These are phyloP conservation scores for Chaetomium fimeti DNA, from an alignment of 495 filamentous ascomycete genomes.

Conservation along the genomic window DNA sequence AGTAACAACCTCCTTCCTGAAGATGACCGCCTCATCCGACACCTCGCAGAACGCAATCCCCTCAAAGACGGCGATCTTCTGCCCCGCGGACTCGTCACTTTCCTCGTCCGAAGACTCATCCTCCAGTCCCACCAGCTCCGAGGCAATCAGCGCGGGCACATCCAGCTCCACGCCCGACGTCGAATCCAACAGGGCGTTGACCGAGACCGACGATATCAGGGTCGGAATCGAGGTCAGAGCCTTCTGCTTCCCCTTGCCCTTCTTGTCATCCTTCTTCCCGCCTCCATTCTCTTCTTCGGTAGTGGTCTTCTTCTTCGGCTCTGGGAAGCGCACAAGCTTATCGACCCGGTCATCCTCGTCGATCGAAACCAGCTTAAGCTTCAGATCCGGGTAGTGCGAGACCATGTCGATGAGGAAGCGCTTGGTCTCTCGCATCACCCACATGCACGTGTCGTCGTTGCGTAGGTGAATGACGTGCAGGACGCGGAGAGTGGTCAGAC, in stretches of 20 bases:
- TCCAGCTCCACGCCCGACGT: neutral
- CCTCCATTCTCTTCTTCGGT: constrained; percentile 16
- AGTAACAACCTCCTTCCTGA: constrained; percentile 48
- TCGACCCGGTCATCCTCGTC: constrained; percentile 45
- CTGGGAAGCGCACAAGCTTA: constrained; percentile 34
- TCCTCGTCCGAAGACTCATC: constrained; percentile 31
- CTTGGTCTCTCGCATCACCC: constrained; percentile 49
- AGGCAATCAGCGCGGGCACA: neutral
- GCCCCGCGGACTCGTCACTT: constrained; percentile 20
- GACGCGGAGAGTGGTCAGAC: constrained; percentile 49
- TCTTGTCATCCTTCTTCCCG: constrained; percentile 24
- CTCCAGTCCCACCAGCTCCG: neutral
- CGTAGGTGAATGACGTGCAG: constrained; percentile 54
- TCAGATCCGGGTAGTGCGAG: constrained; percentile 48
- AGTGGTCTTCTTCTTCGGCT: constrained; percentile 24
- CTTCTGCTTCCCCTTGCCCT: constrained; percentile 28
- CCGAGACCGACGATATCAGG: too few relatives aligned
- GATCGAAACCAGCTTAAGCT: constrained; percentile 55
- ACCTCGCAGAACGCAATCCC: constrained; percentile 48
- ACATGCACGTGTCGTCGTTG: constrained; percentile 50
- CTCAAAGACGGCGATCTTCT: constrained; percentile 41
- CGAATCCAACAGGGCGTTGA: neutral
- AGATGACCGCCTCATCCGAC: constrained; percentile 44
- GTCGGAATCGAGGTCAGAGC: neutral
- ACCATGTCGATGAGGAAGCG: constrained; percentile 55